Base-by-base conservation (phyloP, 202 grass and related monocot species). In the Setaria italica region DNA sequence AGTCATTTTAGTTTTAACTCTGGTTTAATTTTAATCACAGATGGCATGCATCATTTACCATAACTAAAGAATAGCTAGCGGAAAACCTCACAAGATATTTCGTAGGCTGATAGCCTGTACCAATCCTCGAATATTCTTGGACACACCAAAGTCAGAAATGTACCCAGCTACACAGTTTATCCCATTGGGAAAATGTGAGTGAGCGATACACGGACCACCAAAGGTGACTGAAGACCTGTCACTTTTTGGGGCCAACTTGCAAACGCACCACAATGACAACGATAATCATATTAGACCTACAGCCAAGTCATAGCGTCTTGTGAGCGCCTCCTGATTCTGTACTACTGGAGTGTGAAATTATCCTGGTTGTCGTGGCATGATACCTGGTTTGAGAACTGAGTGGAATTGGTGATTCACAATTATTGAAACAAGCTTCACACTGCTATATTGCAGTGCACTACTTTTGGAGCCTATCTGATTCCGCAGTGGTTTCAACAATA, bases 201-300 rank as follows among this genome's bases (percentile, higher is more conserved):
- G 45, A 62, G 54, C 21, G 77, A 65, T 81, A 11, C 63, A 77
- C 0, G 55, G 69, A 76, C 85, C 77, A 87, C 85, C 80, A 65
- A 81, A 90, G 63, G 70, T 90, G 81, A 53, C 46, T 30, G 21
- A 55, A 84, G 54, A 80, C 76, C 81, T 84, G 69, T 35, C 89
- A 87, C 69, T 73, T 80, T 83, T 84, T 84, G 53, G 62, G 60
- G 70, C 74, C 46, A 60, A 76, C 46, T n/a, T 79, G 33, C 58
- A 83, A 74, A 45, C 21, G n/a, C 84, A 83, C 58, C 46, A 51
- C 59, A 74, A 46, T 66, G 80, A 68, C 29, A 84, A 75, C 6
- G 21, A 87, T 74, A 30, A 76, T 75, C 50, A 84, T 42, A 79
- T 55, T 46, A 25, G 30, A 62, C 32, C 53, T 20, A 72, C 35